Evolutionary conservation across 2,329 filamentous ascomycete species (phyloP).

Genomic region (Fusarium abutilonis): DNA sequence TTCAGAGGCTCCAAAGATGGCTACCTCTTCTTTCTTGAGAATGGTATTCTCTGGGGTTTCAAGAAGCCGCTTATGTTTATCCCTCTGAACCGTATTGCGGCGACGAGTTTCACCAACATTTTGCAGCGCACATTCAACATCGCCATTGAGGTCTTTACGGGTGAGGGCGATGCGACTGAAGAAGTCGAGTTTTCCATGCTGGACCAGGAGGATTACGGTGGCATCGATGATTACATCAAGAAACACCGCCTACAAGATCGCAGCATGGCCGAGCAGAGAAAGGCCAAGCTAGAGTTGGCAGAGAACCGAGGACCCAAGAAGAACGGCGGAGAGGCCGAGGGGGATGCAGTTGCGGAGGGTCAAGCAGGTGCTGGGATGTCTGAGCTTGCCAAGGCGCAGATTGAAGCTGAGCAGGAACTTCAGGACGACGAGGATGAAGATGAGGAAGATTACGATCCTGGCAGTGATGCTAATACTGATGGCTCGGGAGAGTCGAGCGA

Average conservation of each 20-base stretch:
- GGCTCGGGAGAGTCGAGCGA: constrained; percentile 67
- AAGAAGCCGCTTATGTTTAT: constrained; percentile 75
- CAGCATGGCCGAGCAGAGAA: constrained; percentile 74
- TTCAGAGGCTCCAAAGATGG: constrained; percentile 76
- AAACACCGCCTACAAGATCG: constrained; percentile 70
- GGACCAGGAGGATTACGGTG: constrained; percentile 73
- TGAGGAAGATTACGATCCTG: constrained; percentile 74
- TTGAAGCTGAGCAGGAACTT: constrained; percentile 62
- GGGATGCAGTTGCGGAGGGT: constrained; percentile 47
- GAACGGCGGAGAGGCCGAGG: constrained; percentile 53
- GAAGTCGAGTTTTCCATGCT: constrained; percentile 76
- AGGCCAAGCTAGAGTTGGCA: constrained; percentile 69
- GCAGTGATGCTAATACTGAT: constrained; percentile 67
- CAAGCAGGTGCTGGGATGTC: constrained; percentile 56
- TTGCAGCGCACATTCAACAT: constrained; percentile 76
- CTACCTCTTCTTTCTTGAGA: constrained; percentile 72
- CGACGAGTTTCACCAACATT: constrained; percentile 74
- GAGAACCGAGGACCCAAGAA: constrained; percentile 66
- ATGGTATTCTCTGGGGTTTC: constrained; percentile 74
- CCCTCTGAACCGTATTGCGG: constrained; percentile 67
- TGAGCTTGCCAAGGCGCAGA: constrained; percentile 60
- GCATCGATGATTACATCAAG: constrained; percentile 72
- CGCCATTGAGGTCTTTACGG: constrained; percentile 67
- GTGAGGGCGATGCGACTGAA: constrained; percentile 60
- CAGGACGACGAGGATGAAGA: constrained; percentile 71